phyloP scores from a whole-genome alignment of 176 grass and related monocot genomes.

The Oryza officinalis region DNA sequence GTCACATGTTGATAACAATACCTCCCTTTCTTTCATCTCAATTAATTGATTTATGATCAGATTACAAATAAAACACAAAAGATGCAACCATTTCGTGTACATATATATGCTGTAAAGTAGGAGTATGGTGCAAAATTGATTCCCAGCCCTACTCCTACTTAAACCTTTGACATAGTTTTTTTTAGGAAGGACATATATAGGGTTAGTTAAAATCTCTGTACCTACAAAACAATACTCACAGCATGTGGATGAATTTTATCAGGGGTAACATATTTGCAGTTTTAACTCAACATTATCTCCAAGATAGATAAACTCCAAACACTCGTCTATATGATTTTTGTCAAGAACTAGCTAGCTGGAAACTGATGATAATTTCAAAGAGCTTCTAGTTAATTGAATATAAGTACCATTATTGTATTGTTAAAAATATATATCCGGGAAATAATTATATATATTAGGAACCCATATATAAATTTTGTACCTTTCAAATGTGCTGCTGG shows the following conservation, averaged over 20 bases:
- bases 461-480: neutral
- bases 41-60: neutral
- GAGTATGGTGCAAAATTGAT: neutral
- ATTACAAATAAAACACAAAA: neutral
- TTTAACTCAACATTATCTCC: too few species aligned
- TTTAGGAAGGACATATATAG: neutral
- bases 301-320: too few species aligned
- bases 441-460: neutral
- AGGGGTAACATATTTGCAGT: too few species aligned
- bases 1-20: neutral
- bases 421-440: too few species aligned
- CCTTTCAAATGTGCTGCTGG: neutral
- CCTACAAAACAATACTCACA: neutral
- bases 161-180: neutral
- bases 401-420: neutral
- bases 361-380: neutral
- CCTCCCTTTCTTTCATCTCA: neutral
- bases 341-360: neutral
- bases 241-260: too few species aligned
- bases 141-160: neutral
- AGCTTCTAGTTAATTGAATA: neutral
- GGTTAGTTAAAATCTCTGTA: neutral
- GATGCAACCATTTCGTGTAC: neutral
- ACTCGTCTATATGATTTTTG: neutral
- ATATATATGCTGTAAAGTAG: neutral